Percentiles rank a stretch among this genome's conserved stretches.
phyloP scores from a whole-genome alignment of 208 protist species.

The Leishmania guyanensis region DNA sequence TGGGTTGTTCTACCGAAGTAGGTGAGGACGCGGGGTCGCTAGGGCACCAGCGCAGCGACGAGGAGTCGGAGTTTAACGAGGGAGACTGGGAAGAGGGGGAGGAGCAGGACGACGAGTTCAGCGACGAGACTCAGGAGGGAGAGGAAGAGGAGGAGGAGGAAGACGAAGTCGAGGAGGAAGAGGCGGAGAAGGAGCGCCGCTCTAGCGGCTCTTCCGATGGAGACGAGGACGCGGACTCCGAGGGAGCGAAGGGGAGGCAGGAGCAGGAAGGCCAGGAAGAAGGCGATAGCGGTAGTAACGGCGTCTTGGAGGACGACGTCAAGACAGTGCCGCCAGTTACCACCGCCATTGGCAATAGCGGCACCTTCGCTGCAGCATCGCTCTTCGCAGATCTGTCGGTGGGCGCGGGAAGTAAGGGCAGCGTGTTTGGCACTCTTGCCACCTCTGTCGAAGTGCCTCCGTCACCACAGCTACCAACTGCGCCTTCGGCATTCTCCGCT shows the following conservation, averaged over 20 bases:
- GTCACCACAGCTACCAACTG: neutral
- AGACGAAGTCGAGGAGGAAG: slow-evolving; percentile 11
- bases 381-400: neutral
- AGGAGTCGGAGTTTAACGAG: slow-evolving; percentile 20
- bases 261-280: neutral
- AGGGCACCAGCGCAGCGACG: neutral
- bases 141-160: neutral
- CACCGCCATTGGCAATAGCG: neutral
- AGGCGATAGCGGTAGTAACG: neutral
- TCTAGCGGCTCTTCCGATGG: neutral
- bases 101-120: neutral
- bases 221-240: neutral
- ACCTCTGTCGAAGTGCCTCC: neutral
- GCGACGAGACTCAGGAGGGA: neutral
- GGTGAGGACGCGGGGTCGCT: neutral
- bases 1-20: neutral
- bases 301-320: neutral
- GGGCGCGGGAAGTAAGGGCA: neutral
- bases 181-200: slow-evolving; percentile 6
- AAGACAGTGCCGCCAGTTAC: neutral
- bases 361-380: slow-evolving; percentile 2
- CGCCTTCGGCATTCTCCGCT: neutral
- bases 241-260: neutral
- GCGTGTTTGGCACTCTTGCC: slow-evolving; percentile 5
- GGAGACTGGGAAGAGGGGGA: slow-evolving; percentile 9